phyloP scores from a whole-genome alignment of 1,284 basidiomycete species.

The Sanghuangporus sanghuang region DNA sequence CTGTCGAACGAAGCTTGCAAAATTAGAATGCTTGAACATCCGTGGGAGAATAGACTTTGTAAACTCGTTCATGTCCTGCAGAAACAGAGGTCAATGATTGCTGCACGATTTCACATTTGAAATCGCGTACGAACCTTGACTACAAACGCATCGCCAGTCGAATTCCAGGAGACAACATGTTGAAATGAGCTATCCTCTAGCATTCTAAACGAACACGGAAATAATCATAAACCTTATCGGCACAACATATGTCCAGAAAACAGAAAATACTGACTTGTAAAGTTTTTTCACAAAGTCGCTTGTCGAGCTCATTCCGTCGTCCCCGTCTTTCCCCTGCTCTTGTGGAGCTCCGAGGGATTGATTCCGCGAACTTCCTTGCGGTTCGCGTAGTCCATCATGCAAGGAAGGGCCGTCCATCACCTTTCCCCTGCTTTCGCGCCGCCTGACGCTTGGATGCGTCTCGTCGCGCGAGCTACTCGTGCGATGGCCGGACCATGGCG shows the following conservation, averaged over 20 bases:
- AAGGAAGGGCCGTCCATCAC: constrained; percentile 1
- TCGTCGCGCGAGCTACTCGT: constrained; percentile 16
- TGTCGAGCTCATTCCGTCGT: constrained; percentile 68
- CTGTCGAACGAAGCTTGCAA: constrained; percentile 90
- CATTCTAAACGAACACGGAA: constrained; percentile 51
- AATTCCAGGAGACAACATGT: constrained; percentile 83
- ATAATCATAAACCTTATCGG: constrained; percentile 1
- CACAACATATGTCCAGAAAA: background rate
- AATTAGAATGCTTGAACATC: constrained; percentile 97
- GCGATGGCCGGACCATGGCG: constrained; percentile 12
- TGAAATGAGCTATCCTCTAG: constrained; percentile 76
- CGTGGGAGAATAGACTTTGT: constrained; percentile 91
- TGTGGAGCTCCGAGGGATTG: constrained; percentile 7
- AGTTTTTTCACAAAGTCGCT: constrained; percentile 96
- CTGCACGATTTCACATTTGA: background rate
- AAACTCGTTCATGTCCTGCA: constrained; percentile 93
- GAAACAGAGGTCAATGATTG: background rate
- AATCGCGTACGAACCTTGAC: constrained; percentile 58
- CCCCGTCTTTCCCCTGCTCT: constrained; percentile 29
- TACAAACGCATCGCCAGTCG: constrained; percentile 85
- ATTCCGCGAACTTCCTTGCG: background rate
- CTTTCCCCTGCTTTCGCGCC: constrained; percentile 16
- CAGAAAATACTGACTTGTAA: constrained; percentile 62
- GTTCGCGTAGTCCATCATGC: constrained; percentile 1
- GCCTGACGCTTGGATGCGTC: constrained; percentile 7